Percentiles rank a stretch among this genome's conserved stretches.
Evolutionary conservation across 1,139 yeast species (phyloP).

Genomic region (Hyphopichia buzzinii): DNA sequence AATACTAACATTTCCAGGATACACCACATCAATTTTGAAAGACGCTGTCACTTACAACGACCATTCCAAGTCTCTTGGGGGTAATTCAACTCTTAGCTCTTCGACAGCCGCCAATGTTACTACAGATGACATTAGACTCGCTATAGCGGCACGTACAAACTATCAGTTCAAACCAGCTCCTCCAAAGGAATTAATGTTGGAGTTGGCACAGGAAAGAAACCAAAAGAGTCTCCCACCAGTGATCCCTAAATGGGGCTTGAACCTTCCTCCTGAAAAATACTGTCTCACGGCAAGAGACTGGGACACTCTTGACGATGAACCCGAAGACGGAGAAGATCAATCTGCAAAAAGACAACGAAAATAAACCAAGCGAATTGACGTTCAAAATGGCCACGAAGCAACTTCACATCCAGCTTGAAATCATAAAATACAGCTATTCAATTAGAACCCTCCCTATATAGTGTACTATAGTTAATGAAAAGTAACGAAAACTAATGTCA

Average conservation of each 20-base stretch:
- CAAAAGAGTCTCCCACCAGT: slow-evolving; percentile 89
- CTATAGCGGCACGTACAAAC: slow-evolving; percentile 89
- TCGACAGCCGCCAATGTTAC: slow-evolving; percentile 53
- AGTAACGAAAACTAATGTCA: too few species aligned
- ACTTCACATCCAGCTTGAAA: too few species aligned
- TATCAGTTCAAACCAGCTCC: slow-evolving; percentile 96
- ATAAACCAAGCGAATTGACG: too few species aligned
- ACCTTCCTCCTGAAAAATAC: slow-evolving; percentile 96
- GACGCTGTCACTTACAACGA: slow-evolving; percentile 90
- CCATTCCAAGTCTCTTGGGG: slow-evolving; percentile 53
- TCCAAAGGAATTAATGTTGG: slow-evolving; percentile 85
- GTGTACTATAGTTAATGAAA: too few species aligned
- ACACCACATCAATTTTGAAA: slow-evolving; percentile 79
- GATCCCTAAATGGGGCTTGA: slow-evolving; percentile 86
- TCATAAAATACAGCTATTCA: too few species aligned
- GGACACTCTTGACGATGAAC: slow-evolving; percentile 45
- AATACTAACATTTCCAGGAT: slow-evolving; percentile 40
- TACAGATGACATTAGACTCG: slow-evolving; percentile 87
- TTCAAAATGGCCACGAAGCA: too few species aligned
- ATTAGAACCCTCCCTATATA: too few species aligned
- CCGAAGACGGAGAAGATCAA: slow-evolving; percentile 20
- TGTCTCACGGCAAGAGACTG: slow-evolving; percentile 84
- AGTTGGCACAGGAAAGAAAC: slow-evolving; percentile 89
- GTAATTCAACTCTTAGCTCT: slow-evolving; percentile 33
- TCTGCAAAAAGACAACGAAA: slow-evolving; percentile 6